phyloP scores from a whole-genome alignment of 176 grass and related monocot species.

The Lolium multiflorum region DNA sequence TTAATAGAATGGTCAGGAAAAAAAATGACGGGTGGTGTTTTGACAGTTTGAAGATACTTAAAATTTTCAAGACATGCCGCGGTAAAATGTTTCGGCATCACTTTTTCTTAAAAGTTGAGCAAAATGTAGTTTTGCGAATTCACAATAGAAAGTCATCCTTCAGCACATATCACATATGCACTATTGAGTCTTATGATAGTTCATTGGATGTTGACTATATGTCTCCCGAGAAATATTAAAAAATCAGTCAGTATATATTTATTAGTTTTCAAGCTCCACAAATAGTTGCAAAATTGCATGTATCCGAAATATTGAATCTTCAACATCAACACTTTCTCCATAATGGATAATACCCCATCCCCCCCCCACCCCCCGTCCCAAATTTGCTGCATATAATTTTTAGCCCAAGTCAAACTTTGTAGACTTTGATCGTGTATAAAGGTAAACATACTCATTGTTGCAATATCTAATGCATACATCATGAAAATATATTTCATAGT shows the following conservation, averaged over 20 bases:
- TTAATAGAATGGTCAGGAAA: not conserved
- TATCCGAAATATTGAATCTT: slow-evolving; percentile 4
- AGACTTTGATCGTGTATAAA: too few species aligned
- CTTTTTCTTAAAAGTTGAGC: not conserved
- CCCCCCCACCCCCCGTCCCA: too few species aligned
- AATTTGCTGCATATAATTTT: too few species aligned
- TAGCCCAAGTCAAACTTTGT: too few species aligned
- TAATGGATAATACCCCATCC: too few species aligned
- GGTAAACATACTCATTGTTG: too few species aligned
- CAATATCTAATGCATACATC: too few species aligned
- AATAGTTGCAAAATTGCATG: not conserved
- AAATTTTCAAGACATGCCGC: not conserved
- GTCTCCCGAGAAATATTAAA: not conserved
- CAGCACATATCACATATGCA: not conserved
- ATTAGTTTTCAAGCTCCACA: too few species aligned
- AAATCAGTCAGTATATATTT: not conserved
- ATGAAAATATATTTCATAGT: too few species aligned
- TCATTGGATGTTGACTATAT: not conserved
- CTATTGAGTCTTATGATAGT: not conserved
- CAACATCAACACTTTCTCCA: not conserved
- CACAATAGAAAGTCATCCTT: not conserved
- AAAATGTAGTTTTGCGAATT: not conserved
- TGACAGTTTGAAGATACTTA: not conserved
- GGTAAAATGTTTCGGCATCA: not conserved
- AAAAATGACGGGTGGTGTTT: not conserved